These are phyloP conservation scores for Xenoacremonium recifei DNA, from an alignment of 2,329 filamentous ascomycete species.

Conservation along the genomic window DNA sequence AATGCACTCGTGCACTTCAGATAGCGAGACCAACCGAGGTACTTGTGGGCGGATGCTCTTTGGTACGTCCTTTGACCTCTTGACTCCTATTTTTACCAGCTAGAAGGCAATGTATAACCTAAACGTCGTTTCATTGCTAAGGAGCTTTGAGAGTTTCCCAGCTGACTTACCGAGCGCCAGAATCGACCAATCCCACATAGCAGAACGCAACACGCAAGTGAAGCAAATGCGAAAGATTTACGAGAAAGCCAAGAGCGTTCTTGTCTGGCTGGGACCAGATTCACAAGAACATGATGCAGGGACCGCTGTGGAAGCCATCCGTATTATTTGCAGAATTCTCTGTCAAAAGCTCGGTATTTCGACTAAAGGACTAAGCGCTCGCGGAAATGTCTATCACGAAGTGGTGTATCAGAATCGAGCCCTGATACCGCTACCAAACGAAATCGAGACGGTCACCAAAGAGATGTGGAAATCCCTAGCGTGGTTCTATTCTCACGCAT, in stretches of 20 bases:
- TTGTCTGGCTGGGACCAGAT: conserved; percentile 5
- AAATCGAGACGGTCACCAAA: conserved; percentile 2
- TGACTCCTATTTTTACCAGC: too few species aligned
- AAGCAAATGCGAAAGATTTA: conserved; percentile 7
- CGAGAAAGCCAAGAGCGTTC: conserved; percentile 3
- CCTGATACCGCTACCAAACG: conserved; percentile 1
- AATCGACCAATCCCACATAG: conserved; percentile 3
- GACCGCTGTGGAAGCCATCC: conserved; percentile 1
- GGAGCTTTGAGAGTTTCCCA: background rate
- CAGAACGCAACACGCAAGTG: conserved; percentile 3
- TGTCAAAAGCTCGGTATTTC: conserved; percentile 1
- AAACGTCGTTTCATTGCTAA: background rate
- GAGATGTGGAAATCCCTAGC: conserved; percentile 2
- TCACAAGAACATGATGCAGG: conserved; percentile 1
- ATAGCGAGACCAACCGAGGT: conserved; percentile 2
- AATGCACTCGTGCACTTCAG: conserved; percentile 2
- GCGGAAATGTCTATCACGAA: conserved; percentile 4
- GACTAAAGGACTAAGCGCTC: background rate
- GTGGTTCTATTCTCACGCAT: conserved; percentile 3
- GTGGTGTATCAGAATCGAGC: conserved; percentile 1
- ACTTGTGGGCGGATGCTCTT: conserved; percentile 4
- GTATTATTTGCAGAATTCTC: conserved; percentile 1
- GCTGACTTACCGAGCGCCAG: conserved; percentile 1
- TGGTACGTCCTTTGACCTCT: conserved; percentile 1
- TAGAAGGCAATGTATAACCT: too few species aligned